Evolutionary conservation across 78 protist species (phyloP), one percentile per base, ranked within the genome.

Genomic region (Dictyostelium citrinum): DNA sequence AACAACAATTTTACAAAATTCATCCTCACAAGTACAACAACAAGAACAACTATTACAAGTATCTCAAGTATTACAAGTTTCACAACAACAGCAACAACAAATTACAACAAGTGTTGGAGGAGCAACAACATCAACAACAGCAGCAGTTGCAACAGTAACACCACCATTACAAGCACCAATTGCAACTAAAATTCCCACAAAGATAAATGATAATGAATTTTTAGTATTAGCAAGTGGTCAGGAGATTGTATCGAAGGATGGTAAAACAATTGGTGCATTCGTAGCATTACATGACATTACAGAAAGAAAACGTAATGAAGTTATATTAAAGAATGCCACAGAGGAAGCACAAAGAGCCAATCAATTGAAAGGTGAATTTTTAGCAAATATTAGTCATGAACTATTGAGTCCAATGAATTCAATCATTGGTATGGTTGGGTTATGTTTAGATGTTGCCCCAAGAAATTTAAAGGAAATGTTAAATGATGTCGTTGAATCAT

Each of bases 361-460:
- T 78, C 83, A 88, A 68, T 29, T 79, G 3, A 88, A 88, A 35
- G 39, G 51, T 33, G 88, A 80, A 45, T 76, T 78, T 46, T 74
- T 91, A 29, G 80, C 95, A 12, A 81, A 79, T 12, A 91, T 91
- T 33, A 60, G 81, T 8, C 95, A 91, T 35, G 95, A 91, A 58
- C 24, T 91, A 14, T 51, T 83, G 7, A 72, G 82, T 68, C 95
- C 95, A 29, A 83, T 91, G 85, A 91, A 91, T 29, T 68, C 83
- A 12, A 91, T 91, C 22, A 51, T 91, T 29, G 95, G 95, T 45
- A 68, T 91, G 81, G 80, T 72, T 46, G 90, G 74, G 17, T n/a
- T 83, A 11, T 72, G 81, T 71, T 64, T 83, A 14, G 90, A 83
- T 51, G 74, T 71, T 49, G 82, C 81, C 6, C 90, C 90, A 43